Evolutionary conservation across 495 filamentous ascomycete species (phyloP).

Genomic region (Tuber melanosporum): DNA sequence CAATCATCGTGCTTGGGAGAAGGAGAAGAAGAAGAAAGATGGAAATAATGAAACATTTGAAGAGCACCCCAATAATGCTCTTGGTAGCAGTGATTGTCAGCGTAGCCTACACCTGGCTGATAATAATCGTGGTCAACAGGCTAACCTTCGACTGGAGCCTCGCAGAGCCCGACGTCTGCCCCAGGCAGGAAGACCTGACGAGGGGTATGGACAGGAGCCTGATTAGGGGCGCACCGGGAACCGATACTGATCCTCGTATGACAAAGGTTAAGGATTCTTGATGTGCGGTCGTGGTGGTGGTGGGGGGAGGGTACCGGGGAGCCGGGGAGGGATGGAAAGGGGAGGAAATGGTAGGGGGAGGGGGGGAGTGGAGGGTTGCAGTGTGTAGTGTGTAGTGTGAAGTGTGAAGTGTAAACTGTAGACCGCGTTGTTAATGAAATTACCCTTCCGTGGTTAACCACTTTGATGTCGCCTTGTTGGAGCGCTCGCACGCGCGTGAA

Average conservation of each 20-base stretch:
- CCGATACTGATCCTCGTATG: neutral
- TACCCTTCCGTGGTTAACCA: neutral
- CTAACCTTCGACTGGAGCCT: neutral
- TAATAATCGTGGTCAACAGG: neutral
- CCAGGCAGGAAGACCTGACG: neutral
- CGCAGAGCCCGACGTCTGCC: constrained; percentile 4
- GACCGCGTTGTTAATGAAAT: neutral
- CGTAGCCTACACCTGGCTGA: neutral
- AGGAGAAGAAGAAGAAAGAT: neutral
- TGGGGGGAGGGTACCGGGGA: neutral
- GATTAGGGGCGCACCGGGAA: neutral
- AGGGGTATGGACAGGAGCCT: neutral
- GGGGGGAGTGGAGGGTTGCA: neutral
- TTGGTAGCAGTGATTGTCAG: neutral
- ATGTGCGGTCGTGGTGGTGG: neutral
- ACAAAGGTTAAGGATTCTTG: neutral
- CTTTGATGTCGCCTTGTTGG: neutral
- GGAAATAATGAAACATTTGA: neutral
- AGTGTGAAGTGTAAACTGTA: neutral
- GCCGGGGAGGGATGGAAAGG: too few species aligned
- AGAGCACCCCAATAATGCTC: neutral
- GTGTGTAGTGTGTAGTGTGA: neutral
- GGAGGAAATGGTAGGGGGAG: neutral
- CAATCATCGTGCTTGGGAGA: neutral
- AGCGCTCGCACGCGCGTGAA: neutral